Conservation (phyloP, 2,329 filamentous ascomycete genomes). For the Fusarium penzigii region DNA sequence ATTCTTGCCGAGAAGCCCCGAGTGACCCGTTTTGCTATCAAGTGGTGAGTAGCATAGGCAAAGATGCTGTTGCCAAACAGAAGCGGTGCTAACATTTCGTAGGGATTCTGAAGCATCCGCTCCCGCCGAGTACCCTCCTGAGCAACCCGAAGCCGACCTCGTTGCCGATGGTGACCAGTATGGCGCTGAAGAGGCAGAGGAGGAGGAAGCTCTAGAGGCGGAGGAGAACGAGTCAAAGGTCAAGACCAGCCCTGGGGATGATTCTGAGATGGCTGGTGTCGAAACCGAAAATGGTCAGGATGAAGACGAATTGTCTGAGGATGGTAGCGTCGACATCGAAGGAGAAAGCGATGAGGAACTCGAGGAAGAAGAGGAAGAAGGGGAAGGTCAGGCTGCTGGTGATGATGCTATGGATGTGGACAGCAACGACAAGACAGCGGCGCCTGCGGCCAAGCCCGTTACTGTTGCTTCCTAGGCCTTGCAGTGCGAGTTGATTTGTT, state of each 20-base stretch:
- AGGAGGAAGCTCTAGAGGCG: conserved; percentile 62
- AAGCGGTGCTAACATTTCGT: conserved; percentile 3
- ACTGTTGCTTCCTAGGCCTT: conserved; percentile 35
- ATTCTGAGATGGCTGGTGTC: conserved; percentile 74
- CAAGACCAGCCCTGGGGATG: conserved; percentile 55
- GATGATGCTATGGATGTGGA: conserved; percentile 56
- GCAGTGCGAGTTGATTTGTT: conserved; percentile 9
- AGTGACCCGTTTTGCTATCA: conserved; percentile 97
- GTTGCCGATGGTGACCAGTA: conserved; percentile 85
- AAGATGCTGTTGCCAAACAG: background rate
- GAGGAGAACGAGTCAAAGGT: conserved; percentile 49
- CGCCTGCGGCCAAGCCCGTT: conserved; percentile 36
- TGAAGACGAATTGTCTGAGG: conserved; percentile 70
- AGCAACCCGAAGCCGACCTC: conserved; percentile 93
- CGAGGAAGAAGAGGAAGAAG: conserved; percentile 61
- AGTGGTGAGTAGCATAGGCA: conserved; percentile 64
- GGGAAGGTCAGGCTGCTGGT: conserved; percentile 32
- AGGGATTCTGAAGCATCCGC: conserved; percentile 99
- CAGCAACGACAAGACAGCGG: conserved; percentile 37
- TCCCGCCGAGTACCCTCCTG: conserved; percentile 92
- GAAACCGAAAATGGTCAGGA: conserved; percentile 56
- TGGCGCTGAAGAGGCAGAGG: conserved; percentile 84
- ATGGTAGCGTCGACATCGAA: conserved; percentile 77
- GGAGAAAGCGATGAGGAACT: conserved; percentile 74
- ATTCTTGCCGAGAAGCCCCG: conserved; percentile 96